Evolutionary conservation across 345 rosid genomes (phyloP).

Genomic region (Arabis hirsuta): DNA sequence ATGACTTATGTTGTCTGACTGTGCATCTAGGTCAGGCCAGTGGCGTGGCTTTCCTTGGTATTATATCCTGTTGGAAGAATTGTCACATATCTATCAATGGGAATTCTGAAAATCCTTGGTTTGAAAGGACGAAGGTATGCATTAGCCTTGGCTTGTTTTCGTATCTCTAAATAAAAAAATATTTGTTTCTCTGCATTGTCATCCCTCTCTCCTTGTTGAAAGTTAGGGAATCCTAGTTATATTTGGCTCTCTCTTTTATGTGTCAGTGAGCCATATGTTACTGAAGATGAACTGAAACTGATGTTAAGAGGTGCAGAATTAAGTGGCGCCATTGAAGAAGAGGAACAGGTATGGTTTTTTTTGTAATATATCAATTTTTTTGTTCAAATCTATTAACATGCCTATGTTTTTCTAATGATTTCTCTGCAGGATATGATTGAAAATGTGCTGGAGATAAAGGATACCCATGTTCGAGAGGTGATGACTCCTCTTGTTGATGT

Average conservation of each 20-base stretch:
- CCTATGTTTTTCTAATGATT: constrained; percentile 31
- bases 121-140: constrained; percentile 89
- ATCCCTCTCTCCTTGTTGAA: constrained; percentile 31
- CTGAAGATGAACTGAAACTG: constrained; percentile 94
- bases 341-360: constrained; percentile 73
- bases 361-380: constrained; percentile 1
- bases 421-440: constrained; percentile 94
- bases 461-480: constrained; percentile 96
- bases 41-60: constrained; percentile 97
- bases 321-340: constrained; percentile 99
- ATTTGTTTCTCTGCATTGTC: constrained; percentile 9
- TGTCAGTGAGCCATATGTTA: constrained; percentile 87
- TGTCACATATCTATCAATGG: constrained; percentile 92
- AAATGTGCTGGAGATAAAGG: constrained; percentile 97
- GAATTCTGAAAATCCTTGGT: constrained; percentile 95
- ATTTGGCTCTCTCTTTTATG: constrained; percentile 4
- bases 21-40: constrained; percentile 95
- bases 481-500: constrained; percentile 99
- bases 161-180: neutral
- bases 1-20: constrained; percentile 48
- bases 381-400: constrained; percentile 23
- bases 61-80: constrained; percentile 96
- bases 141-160: constrained; percentile 33
- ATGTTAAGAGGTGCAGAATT: constrained; percentile 96
- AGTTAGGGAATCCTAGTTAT: neutral